Base-by-base conservation (phyloP, 108 stramenopile genomes). In the Bacterosira constricta region DNA sequence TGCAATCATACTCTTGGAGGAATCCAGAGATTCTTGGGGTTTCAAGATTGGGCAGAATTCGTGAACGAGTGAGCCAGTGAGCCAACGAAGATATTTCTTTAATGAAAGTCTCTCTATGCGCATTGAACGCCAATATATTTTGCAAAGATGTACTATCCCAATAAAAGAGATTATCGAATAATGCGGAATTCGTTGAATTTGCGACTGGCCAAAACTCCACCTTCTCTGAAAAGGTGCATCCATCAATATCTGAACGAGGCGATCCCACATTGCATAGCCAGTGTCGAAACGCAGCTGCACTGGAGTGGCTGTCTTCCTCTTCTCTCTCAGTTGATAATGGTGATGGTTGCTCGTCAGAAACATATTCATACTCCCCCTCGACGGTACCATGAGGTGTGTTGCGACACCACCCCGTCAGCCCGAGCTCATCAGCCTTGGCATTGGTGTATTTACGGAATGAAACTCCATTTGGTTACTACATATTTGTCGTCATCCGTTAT, bases 361-460 rank as follows among this genome's bases (percentile, higher is more conserved):
- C 60, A 47, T 63, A 63, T 17, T 63, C 62, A 15, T 30, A 63
- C 25, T 63, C 56, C 21, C 56, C 56, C 30, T 63, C 39, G 10
- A 63, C 62, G 15, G 62, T 63, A 1, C 45, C 62, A 30, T 41
- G 41, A 6, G 44, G 42, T 31, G 62, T 63, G 18, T 63, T 63
- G 3, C 61, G 38, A 32, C 61, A 63, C 41, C 41, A 63, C 29
- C 62, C 62, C 11, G 62, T 47, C 62, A 63, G 31, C 0, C 62
- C 62, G 3, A 63, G 25, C 45, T 63, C 62, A 17, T 42, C 39
- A 0, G 60, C 60, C 39, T 61, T 61, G 11, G 38, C 41, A 21
- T 61, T 61, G 3, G 42, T 63, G 26, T 42, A 46, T 63, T 63
- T 63, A 11, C 62, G 62, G 18, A 61, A 61, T 32, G 37, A 61